phyloP scores from a whole-genome alignment of 2,329 filamentous ascomycete species.

The Talaromyces marneffei region DNA sequence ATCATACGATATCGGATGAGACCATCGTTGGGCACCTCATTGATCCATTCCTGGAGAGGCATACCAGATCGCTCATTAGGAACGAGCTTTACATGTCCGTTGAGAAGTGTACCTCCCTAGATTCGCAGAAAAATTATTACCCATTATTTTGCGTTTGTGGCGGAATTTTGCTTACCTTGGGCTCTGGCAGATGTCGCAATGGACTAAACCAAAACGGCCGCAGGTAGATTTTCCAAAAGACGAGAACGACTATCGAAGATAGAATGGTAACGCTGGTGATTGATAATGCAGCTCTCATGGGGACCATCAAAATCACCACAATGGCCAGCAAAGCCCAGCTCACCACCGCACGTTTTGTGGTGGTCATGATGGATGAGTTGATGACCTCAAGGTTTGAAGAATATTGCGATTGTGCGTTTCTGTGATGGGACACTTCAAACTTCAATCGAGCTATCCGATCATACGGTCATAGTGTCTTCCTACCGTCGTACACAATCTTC shows the following conservation, averaged over 20 bases:
- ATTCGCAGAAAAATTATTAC: neutral
- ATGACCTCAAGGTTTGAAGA: neutral
- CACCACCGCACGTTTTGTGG: neutral
- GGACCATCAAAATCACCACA: neutral
- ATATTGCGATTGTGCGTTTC: neutral
- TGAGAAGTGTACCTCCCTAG: slow-evolving; percentile 2
- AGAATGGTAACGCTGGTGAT: neutral
- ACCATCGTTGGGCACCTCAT: slow-evolving; percentile 8
- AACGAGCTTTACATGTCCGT: slow-evolving; percentile 3
- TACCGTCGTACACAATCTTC: neutral
- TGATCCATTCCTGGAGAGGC: slow-evolving; percentile 11
- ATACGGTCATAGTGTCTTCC: neutral
- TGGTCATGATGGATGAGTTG: neutral
- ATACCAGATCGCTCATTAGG: slow-evolving; percentile 9
- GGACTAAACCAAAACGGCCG: slow-evolving; percentile 1
- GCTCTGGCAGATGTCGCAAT: slow-evolving; percentile 1
- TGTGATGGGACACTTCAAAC: neutral
- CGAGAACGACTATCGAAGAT: neutral
- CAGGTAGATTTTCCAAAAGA: neutral
- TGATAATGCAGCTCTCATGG: neutral
- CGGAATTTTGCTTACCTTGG: neutral
- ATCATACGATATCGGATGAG: slow-evolving; percentile 7
- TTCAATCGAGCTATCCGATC: too few relatives aligned
- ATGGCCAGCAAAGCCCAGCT: neutral
- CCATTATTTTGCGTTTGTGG: neutral